Percentiles rank a stretch among this genome's conserved stretches.
Conservation (phyloP, 73 alveolate genomes). For the Paramecium bursaria region DNA sequence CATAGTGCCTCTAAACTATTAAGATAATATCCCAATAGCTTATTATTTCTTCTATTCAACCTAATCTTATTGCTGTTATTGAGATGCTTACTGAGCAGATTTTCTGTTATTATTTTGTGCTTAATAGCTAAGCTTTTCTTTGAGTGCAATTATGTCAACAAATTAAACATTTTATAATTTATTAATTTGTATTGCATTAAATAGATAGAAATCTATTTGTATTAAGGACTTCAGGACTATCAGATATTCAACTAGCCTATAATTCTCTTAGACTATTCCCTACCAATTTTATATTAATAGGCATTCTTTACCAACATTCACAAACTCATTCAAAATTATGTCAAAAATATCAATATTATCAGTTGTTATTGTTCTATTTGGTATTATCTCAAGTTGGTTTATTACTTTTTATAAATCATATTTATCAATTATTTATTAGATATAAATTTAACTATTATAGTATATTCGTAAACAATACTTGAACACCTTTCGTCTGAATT, state of each 20-base stretch:
- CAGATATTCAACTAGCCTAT: conserved; percentile 4
- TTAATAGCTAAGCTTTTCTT: neutral
- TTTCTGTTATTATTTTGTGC: conserved; percentile 6
- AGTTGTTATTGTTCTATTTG: conserved; percentile 7
- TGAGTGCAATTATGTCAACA: conserved; percentile 14
- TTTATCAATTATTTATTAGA: neutral
- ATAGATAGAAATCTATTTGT: conserved; percentile 26
- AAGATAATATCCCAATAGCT: conserved; percentile 28
- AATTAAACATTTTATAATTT: conserved; percentile 2
- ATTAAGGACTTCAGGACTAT: conserved; percentile 10
- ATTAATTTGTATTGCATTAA: conserved; percentile 30
- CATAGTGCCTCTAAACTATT: conserved; percentile 32
- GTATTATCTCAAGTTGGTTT: neutral
- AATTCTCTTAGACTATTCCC: neutral
- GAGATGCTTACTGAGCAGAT: neutral
- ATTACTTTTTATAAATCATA: neutral
- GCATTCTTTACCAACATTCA: conserved; percentile 46
- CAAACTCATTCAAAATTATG: conserved; percentile 35
- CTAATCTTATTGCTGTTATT: neutral
- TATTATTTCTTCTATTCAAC: neutral
- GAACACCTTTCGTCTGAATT: conserved; percentile 1
- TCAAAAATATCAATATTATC: conserved; percentile 23
- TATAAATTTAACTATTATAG: neutral
- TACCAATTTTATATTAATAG: neutral
- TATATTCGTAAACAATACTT: conserved; percentile 28